Evolutionary conservation across 2,329 filamentous ascomycete species (phyloP).

Genomic region (Daldinia sp.): DNA sequence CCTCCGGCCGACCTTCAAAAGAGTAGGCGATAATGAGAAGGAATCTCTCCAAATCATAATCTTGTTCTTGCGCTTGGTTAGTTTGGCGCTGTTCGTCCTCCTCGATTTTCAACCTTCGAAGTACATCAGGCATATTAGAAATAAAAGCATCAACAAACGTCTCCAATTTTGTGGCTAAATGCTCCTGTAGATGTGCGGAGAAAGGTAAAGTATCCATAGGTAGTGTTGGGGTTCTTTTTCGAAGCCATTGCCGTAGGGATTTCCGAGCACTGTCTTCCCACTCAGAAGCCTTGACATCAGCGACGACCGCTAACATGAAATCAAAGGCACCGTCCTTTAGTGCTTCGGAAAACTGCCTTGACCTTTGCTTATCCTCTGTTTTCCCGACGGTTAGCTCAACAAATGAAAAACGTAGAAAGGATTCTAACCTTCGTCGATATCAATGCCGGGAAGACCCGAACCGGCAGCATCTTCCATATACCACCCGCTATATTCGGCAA

Average conservation of each 20-base stretch:
- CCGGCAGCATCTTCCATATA: constrained; percentile 77
- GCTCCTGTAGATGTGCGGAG: constrained; percentile 73
- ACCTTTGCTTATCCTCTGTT: constrained; percentile 73
- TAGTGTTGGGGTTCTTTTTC: constrained; percentile 79
- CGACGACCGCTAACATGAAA: constrained; percentile 84
- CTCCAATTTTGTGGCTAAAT: constrained; percentile 84
- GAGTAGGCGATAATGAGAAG: constrained; percentile 91
- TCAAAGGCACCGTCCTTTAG: constrained; percentile 92
- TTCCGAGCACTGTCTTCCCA: constrained; percentile 89
- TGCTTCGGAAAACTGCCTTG: constrained; percentile 76
- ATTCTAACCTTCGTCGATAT: constrained; percentile 64
- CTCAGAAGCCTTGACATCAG: constrained; percentile 79
- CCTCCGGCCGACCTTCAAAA: constrained; percentile 85
- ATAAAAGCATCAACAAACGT: constrained; percentile 92
- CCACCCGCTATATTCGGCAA: constrained; percentile 91
- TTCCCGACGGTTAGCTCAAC: constrained; percentile 40
- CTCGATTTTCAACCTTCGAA: constrained; percentile 84
- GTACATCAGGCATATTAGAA: constrained; percentile 90
- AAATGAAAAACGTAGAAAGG: constrained; percentile 19
- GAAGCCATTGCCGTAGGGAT: constrained; percentile 81
- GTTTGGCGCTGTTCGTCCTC: constrained; percentile 86
- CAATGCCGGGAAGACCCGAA: constrained; percentile 66
- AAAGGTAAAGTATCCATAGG: constrained; percentile 73
- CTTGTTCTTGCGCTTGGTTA: constrained; percentile 70
- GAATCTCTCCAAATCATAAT: constrained; percentile 85